Conservation (phyloP, 495 filamentous ascomycete genomes). For the Hyaloscypha bicolor region DNA sequence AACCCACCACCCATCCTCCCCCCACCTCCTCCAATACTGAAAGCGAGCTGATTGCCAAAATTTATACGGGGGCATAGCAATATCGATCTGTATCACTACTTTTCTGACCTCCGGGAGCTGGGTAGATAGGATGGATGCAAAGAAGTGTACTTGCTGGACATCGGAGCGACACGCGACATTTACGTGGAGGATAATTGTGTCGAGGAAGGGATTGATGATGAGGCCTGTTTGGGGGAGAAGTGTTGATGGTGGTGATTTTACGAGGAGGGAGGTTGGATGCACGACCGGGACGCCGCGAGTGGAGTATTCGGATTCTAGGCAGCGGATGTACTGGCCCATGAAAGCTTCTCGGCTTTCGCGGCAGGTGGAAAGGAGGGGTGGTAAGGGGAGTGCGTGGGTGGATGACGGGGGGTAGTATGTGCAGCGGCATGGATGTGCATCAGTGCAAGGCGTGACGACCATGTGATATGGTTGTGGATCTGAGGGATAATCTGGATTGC, state of each 20-base stretch:
- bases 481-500: background rate
- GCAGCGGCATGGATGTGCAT: background rate
- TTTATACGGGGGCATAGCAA: background rate
- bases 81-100: background rate
- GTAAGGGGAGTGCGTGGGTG: background rate
- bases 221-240: background rate
- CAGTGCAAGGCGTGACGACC: background rate
- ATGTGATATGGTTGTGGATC: background rate
- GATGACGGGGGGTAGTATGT: background rate
- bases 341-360: background rate
- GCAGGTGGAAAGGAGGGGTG: background rate
- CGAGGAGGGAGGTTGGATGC: background rate
- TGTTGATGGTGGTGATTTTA: background rate
- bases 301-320: background rate
- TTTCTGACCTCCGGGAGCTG: background rate
- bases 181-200: background rate
- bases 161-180: background rate
- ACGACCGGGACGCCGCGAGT: background rate
- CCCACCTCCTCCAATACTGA: conserved; percentile 1
- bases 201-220: background rate
- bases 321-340: background rate
- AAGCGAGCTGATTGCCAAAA: background rate
- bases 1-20: background rate
- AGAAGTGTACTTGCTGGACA: background rate
- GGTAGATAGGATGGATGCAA: background rate